These are phyloP conservation scores for Fagus sylvatica DNA, from an alignment of 306 rosid genomes.

Conservation along the genomic window DNA sequence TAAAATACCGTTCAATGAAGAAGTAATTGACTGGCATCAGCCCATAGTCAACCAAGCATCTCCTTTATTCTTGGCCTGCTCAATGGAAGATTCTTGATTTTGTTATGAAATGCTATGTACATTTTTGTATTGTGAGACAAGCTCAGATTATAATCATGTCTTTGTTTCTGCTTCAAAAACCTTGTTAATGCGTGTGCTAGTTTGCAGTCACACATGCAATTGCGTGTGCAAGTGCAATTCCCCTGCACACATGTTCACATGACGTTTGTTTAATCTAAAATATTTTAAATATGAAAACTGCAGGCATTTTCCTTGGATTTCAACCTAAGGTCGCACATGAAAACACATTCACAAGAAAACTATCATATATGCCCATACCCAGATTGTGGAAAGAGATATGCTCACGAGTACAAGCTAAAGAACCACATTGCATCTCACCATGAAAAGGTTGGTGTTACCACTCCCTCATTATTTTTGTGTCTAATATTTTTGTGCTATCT, in stretches of 20 bases:
- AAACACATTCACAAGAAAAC: conserved; percentile 96
- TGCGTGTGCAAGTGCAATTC: background rate
- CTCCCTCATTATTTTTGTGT: background rate
- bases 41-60: background rate
- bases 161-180: background rate
- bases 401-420: conserved; percentile 97
- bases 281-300: conserved; percentile 18
- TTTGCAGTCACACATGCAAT: background rate
- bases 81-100: background rate
- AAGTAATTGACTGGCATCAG: background rate
- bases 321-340: conserved; percentile 94
- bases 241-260: background rate
- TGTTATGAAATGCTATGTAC: background rate
- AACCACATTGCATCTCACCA: conserved; percentile 89
- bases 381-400: conserved; percentile 97
- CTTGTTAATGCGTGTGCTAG: conserved; percentile 2
- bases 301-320: conserved; percentile 97
- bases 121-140: background rate
- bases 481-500: background rate
- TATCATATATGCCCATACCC: conserved; percentile 90
- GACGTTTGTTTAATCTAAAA: background rate
- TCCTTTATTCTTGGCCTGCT: background rate
- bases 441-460: conserved; percentile 69
- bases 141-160: background rate
- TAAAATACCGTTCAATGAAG: background rate